phyloP scores from a whole-genome alignment of 1,139 yeast species.

The Pichia sp. region DNA sequence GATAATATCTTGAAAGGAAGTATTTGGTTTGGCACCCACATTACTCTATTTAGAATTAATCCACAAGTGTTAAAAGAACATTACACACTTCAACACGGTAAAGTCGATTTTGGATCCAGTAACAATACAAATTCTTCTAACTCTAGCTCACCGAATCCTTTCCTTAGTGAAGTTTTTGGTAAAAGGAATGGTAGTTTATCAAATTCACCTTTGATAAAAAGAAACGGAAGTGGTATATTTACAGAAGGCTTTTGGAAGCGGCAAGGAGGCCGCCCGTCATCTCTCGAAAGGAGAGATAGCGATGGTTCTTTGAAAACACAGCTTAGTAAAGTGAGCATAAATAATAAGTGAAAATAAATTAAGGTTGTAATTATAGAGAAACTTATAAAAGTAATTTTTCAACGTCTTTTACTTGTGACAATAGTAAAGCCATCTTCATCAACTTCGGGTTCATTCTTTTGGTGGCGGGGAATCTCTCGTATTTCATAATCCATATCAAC shows the following conservation, averaged over 20 bases:
- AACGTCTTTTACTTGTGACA: constrained; percentile 55
- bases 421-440: constrained; percentile 94
- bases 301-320: constrained; percentile 12
- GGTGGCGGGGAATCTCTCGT: constrained; percentile 6
- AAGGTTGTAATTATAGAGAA: neutral
- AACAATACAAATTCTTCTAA: neutral
- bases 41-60: constrained; percentile 50
- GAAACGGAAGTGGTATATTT: constrained; percentile 14
- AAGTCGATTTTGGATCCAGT: constrained; percentile 4
- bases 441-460: constrained; percentile 50
- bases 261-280: constrained; percentile 14
- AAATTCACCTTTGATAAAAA: constrained; percentile 4
- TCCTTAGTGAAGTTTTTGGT: constrained; percentile 8
- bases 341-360: neutral
- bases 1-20: constrained; percentile 31
- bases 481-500: constrained; percentile 27
- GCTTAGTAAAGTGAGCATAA: constrained; percentile 4
- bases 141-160: neutral
- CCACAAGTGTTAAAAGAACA: constrained; percentile 11
- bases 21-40: constrained; percentile 59
- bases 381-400: constrained; percentile 1
- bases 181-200: constrained; percentile 8
- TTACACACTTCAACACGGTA: constrained; percentile 11
- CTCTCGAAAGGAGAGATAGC: constrained; percentile 13
- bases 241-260: constrained; percentile 18